Percentiles rank a stretch among this genome's conserved stretches.
These are phyloP conservation scores for Narthecium ossifragum DNA, from an alignment of 106 monocot species.

Conservation along the genomic window DNA sequence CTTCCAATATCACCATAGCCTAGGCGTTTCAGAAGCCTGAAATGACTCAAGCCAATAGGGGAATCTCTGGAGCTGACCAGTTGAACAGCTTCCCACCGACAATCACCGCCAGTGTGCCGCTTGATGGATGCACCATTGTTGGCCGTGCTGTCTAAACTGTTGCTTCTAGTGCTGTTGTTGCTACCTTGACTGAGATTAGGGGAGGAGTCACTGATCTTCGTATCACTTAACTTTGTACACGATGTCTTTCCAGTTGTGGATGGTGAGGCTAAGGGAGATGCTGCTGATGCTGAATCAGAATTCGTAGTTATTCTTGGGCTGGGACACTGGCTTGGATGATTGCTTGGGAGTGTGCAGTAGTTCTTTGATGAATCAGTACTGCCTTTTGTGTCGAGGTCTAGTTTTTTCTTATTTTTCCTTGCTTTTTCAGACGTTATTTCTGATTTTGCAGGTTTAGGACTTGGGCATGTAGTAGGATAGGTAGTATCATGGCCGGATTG, in stretches of 20 bases:
- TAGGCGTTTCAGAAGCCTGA: conserved; percentile 33
- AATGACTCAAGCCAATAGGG: conserved; percentile 25
- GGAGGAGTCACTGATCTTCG: background rate
- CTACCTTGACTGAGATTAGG: background rate
- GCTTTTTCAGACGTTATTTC: too few relatives aligned
- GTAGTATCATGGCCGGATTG: too few relatives aligned
- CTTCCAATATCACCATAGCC: conserved; percentile 49
- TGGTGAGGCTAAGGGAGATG: background rate
- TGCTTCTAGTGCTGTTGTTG: background rate
- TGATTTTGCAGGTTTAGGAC: too few relatives aligned
- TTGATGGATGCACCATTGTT: conserved; percentile 1
- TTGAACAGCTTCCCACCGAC: conserved; percentile 34
- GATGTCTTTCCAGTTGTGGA: background rate
- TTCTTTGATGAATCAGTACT: background rate
- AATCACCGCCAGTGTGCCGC: conserved; percentile 36
- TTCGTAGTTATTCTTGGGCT: background rate
- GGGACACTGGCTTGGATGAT: background rate
- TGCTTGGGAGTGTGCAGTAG: background rate
- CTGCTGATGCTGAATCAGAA: background rate
- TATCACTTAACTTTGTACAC: conserved; percentile 2
- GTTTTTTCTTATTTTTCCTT: too few relatives aligned
- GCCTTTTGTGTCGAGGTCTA: too few relatives aligned
- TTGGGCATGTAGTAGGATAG: too few relatives aligned
- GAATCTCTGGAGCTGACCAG: conserved; percentile 17
- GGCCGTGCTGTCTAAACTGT: conserved; percentile 4